phyloP scores from a whole-genome alignment of 2,329 filamentous ascomycete genomes.

The Orbilia quercus region DNA sequence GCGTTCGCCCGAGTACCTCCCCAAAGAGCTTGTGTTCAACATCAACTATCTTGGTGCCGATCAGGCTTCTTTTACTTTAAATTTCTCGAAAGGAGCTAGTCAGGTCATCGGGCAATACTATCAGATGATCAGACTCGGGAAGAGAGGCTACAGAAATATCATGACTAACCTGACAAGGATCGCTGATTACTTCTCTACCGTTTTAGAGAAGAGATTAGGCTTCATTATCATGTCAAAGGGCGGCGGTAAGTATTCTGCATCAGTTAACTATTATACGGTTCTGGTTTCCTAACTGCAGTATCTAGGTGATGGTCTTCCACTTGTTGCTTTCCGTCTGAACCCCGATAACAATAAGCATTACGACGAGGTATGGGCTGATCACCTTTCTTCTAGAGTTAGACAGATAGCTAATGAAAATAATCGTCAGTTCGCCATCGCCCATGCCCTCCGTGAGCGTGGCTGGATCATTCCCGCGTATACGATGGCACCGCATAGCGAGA shows the following conservation, averaged over 20 bases:
- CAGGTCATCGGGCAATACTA: slow-evolving; percentile 98
- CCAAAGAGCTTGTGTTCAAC: slow-evolving; percentile 95
- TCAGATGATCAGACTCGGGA: slow-evolving; percentile 92
- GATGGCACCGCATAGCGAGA: slow-evolving; percentile 87
- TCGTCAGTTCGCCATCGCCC: slow-evolving; percentile 81
- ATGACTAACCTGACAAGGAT: slow-evolving; percentile 93
- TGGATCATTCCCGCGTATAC: slow-evolving; percentile 98
- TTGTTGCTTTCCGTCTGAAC: slow-evolving; percentile 87
- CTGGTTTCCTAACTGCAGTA: background rate
- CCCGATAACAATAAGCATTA: slow-evolving; percentile 68
- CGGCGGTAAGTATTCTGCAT: slow-evolving; percentile 66
- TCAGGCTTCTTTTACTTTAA: slow-evolving; percentile 94
- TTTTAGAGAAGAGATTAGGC: slow-evolving; percentile 75
- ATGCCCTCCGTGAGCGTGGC: slow-evolving; percentile 83
- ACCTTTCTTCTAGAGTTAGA: slow-evolving; percentile 52
- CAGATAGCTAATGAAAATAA: slow-evolving; percentile 60
- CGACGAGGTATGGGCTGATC: slow-evolving; percentile 66
- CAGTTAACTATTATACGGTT: background rate
- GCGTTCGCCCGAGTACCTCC: slow-evolving; percentile 83
- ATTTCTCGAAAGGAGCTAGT: slow-evolving; percentile 94
- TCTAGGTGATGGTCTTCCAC: slow-evolving; percentile 75
- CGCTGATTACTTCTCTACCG: slow-evolving; percentile 83
- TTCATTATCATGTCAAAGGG: slow-evolving; percentile 90
- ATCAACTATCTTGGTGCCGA: slow-evolving; percentile 98
- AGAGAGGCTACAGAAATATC: slow-evolving; percentile 89